These are phyloP conservation scores for Cercospora citrullina DNA, from an alignment of 2,329 filamentous ascomycete species.

Conservation along the genomic window DNA sequence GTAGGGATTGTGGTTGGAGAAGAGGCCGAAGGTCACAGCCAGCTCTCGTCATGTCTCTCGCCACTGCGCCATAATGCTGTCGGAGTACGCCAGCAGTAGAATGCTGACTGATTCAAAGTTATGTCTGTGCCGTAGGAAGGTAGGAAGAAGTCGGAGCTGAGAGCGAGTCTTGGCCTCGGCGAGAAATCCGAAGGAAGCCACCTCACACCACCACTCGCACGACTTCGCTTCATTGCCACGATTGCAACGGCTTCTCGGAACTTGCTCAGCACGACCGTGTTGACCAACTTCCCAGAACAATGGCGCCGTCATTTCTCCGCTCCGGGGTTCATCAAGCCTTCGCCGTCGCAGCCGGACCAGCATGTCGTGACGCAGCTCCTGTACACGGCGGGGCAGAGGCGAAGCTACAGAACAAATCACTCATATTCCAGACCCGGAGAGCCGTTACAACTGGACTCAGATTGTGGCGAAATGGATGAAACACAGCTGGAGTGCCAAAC, in stretches of 20 bases:
- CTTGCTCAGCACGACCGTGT: background rate
- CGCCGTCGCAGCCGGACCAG: background rate
- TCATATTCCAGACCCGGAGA: no score
- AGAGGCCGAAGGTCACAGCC: background rate
- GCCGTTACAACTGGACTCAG: no score
- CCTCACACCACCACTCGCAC: constrained; percentile 6
- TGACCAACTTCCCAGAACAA: background rate
- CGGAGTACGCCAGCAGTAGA: constrained; percentile 15
- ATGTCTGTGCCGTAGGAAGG: background rate
- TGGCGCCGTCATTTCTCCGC: background rate
- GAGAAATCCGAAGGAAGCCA: background rate
- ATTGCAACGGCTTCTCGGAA: background rate
- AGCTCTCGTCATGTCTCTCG: constrained; percentile 17
- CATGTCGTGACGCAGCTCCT: background rate
- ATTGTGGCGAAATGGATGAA: no score
- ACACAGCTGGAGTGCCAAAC: no score
- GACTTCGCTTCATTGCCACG: background rate
- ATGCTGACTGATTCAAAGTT: background rate
- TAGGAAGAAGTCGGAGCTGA: constrained; percentile 3
- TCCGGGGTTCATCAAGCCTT: background rate
- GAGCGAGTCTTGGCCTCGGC: background rate
- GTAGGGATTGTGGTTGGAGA: constrained; percentile 1
- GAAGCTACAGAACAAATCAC: background rate
- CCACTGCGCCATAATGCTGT: background rate
- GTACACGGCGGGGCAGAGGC: background rate